phyloP scores from a whole-genome alignment of 2,329 filamentous ascomycete genomes.

The Cladosporium sp. region DNA sequence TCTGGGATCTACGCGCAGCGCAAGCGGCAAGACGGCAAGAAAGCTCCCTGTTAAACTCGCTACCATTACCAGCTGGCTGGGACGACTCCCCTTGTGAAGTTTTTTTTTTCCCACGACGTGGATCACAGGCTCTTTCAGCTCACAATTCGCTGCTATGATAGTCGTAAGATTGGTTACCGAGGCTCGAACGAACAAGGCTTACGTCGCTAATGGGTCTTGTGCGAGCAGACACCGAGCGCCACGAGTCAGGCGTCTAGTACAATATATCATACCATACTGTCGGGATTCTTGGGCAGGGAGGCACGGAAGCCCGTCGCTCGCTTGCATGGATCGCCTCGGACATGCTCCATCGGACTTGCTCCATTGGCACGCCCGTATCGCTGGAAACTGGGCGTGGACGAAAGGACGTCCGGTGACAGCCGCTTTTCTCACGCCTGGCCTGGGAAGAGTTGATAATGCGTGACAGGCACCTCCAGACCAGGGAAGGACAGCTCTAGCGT shows the following conservation, averaged over 20 bases:
- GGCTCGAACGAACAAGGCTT: not conserved
- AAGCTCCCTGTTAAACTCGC: not conserved
- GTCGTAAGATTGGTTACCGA: not conserved
- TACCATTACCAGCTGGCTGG: not conserved
- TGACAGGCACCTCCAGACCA: no score
- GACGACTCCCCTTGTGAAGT: not conserved
- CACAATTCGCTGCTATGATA: no score
- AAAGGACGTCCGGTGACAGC: no score
- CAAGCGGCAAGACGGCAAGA: not conserved
- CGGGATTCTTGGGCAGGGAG: not conserved
- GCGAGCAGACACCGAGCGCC: not conserved
- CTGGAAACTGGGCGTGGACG: no score
- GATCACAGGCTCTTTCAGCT: no score
- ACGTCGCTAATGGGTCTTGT: not conserved
- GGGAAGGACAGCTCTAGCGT: not conserved
- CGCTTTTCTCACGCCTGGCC: no score
- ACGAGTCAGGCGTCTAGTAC: not conserved
- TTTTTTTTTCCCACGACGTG: not conserved
- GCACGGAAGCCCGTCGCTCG: no score
- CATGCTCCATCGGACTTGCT: no score
- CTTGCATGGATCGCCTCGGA: no score
- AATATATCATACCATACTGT: not conserved
- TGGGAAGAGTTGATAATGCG: no score
- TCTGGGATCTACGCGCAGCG: constrained; percentile 2
- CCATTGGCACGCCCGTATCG: no score